A percentile compares a stretch with the other conserved stretches of the same genome.
Evolutionary conservation across 2,329 filamentous ascomycete genomes (phyloP).

Genomic region (Verticillium dahliae): DNA sequence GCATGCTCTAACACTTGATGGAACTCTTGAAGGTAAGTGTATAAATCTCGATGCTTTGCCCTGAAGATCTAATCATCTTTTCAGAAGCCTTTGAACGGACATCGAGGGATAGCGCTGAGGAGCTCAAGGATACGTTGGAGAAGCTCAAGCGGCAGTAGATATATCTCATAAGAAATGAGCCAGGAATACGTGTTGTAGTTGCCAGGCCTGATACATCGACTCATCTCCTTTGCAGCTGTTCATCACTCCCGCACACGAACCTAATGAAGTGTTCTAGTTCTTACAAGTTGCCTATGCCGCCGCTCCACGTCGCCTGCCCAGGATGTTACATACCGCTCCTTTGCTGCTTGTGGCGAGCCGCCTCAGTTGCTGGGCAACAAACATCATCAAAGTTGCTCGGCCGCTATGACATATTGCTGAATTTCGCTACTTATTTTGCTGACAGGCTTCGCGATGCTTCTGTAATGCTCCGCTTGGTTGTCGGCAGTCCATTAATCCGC

Average conservation of each 20-base stretch:
- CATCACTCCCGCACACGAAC: neutral
- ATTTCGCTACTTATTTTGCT: neutral
- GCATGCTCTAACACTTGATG: slow-evolving; percentile 14
- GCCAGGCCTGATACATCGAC: neutral
- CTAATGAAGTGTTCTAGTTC: neutral
- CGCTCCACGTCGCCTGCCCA: neutral
- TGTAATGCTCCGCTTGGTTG: slow-evolving; percentile 10
- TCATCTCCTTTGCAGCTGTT: neutral
- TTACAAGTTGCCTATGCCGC: neutral
- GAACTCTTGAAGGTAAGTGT: slow-evolving; percentile 13
- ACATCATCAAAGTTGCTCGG: neutral
- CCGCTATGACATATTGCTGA: neutral
- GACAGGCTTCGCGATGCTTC: slow-evolving; percentile 5
- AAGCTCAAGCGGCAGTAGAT: slow-evolving; percentile 5
- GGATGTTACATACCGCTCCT: neutral
- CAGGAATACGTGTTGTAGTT: neutral
- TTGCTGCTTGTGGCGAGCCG: neutral
- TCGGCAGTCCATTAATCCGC: slow-evolving; percentile 13
- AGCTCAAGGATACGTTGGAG: slow-evolving; percentile 11
- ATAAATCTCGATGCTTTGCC: neutral
- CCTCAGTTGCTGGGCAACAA: neutral
- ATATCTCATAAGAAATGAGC: neutral
- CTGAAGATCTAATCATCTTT: neutral
- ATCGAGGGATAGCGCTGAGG: slow-evolving; percentile 12
- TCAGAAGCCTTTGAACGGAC: slow-evolving; percentile 12